Evolutionary conservation across 176 grass and related monocot genomes (phyloP).

Genomic region (Elymus sibiricus): DNA sequence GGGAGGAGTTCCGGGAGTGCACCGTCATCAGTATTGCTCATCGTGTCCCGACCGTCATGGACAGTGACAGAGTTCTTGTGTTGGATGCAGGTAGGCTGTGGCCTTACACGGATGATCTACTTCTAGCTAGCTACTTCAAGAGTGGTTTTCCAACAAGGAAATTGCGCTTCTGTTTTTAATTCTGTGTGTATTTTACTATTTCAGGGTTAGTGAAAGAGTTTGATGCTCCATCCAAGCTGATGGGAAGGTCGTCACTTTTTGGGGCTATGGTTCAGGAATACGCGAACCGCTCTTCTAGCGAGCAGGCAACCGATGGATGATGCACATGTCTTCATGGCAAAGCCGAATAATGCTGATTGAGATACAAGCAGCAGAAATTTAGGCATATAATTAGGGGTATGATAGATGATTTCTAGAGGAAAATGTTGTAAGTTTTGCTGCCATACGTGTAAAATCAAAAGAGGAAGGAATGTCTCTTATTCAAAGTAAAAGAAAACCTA

Average conservation of each 20-base stretch:
- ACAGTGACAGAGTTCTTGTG: conserved; percentile 77
- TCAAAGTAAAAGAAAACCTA: too few species aligned
- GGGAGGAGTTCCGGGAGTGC: conserved; percentile 66
- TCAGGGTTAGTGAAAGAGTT: conserved; percentile 81
- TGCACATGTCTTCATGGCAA: neutral
- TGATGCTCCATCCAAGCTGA: conserved; percentile 66
- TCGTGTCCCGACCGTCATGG: conserved; percentile 89
- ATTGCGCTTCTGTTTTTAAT: neutral
- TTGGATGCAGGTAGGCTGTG: conserved; percentile 66
- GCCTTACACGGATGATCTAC: neutral
- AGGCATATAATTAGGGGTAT: neutral
- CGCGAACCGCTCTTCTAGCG: conserved; percentile 47
- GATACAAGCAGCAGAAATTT: neutral
- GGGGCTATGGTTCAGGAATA: conserved; percentile 85
- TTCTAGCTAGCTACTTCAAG: neutral
- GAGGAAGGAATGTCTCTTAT: too few species aligned
- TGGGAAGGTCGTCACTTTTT: conserved; percentile 58
- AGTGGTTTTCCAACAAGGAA: neutral
- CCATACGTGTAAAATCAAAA: too few species aligned
- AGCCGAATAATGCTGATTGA: neutral
- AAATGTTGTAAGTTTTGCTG: too few species aligned
- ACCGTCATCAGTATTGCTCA: conserved; percentile 93
- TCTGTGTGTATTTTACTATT: neutral
- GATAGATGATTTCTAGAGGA: too few species aligned
- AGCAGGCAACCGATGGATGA: conserved; percentile 27